A percentile compares a stretch with the other conserved stretches of the same genome.
Conservation (phyloP, 169 alveolate species). For the Perkinsus olseni region DNA sequence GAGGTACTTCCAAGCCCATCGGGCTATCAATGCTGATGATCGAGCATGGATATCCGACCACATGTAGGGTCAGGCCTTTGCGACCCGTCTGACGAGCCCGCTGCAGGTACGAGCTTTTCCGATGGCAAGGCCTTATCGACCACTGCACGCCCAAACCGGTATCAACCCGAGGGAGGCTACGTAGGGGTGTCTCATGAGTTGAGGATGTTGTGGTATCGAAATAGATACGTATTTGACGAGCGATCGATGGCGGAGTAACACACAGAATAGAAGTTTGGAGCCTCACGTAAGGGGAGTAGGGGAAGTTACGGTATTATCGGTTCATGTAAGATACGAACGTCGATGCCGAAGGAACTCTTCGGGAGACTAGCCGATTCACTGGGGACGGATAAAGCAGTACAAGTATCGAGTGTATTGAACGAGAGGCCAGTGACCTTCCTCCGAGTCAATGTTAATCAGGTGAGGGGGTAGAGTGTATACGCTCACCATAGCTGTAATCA, state of each 20-base stretch:
- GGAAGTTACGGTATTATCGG: not conserved
- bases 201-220: not conserved
- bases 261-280: slow-evolving; percentile 56
- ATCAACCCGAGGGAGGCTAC: not conserved
- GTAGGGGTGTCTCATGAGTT: not conserved
- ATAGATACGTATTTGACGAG: not conserved
- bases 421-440: slow-evolving; percentile 66
- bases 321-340: slow-evolving; percentile 39
- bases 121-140: slow-evolving; percentile 59
- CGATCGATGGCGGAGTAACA: slow-evolving; percentile 56
- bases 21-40: slow-evolving; percentile 21
- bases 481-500: slow-evolving; percentile 42
- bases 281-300: slow-evolving; percentile 33
- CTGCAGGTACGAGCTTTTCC: slow-evolving; percentile 29
- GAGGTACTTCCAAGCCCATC: slow-evolving; percentile 24
- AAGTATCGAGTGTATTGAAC: slow-evolving; percentile 59
- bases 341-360: slow-evolving; percentile 66
- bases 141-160: slow-evolving; percentile 26
- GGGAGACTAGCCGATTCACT: slow-evolving; percentile 46
- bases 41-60: slow-evolving; percentile 53
- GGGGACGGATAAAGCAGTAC: slow-evolving; percentile 56
- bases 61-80: slow-evolving; percentile 1
- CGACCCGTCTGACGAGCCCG: too few relatives aligned
- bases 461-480: slow-evolving; percentile 41
- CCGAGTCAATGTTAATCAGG: slow-evolving; percentile 52